phyloP scores from a whole-genome alignment of 768 basidiomycete genomes.

The Collybia sp. region DNA sequence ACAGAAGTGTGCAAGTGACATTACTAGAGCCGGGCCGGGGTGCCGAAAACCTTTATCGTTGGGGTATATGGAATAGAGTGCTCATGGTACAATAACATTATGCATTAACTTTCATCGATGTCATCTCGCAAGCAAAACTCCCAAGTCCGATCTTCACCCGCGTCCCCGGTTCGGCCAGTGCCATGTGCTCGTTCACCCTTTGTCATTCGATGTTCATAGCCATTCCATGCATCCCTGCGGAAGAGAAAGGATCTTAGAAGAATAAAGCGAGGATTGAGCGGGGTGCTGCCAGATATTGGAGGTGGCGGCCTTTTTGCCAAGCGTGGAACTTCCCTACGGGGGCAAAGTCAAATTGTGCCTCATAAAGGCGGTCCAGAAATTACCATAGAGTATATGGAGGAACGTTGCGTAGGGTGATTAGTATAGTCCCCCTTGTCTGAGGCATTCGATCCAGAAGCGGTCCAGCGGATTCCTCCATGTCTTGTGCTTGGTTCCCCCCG shows the following conservation, averaged over 20 bases:
- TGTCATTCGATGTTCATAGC: constrained; percentile 94
- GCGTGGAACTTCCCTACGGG: constrained; percentile 65
- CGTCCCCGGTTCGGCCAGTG: constrained; percentile 62
- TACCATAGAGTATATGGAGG: constrained; percentile 87
- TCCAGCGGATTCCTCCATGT: constrained; percentile 2
- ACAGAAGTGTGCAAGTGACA: too few relatives aligned
- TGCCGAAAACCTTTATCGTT: not conserved
- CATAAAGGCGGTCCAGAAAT: constrained; percentile 11
- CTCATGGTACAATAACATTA: not conserved
- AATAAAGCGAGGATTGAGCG: constrained; percentile 62
- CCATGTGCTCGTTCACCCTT: constrained; percentile 76
- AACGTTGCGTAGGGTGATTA: constrained; percentile 85
- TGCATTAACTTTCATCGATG: too few relatives aligned
- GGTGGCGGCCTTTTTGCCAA: constrained; percentile 73
- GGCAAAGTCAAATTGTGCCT: not conserved
- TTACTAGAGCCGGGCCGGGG: too few relatives aligned
- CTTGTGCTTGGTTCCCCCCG: constrained; percentile 20
- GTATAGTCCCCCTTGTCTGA: constrained; percentile 59
- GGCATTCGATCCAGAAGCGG: constrained; percentile 9
- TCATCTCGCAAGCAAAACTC: constrained; percentile 61
- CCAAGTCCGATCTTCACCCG: constrained; percentile 84
- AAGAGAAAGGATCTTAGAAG: constrained; percentile 81
- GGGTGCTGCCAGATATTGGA: constrained; percentile 36
- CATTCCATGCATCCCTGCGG: constrained; percentile 62
- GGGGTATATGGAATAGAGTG: too few relatives aligned